Conservation (phyloP, 2,329 filamentous ascomycete species). For the Alternaria sp. region DNA sequence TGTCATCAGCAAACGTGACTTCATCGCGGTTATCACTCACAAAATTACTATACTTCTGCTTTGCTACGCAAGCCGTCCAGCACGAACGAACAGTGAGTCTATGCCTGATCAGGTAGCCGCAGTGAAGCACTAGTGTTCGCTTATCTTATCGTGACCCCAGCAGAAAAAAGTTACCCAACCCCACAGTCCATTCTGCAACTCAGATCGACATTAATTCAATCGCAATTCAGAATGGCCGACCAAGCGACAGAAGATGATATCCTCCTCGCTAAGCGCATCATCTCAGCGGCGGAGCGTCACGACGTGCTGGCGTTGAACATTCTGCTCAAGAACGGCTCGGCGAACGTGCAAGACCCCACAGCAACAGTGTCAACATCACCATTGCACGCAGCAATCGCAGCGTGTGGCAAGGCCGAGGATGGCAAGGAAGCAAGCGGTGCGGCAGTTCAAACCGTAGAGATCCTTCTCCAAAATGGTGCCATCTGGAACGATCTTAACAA, state of each 20-base stretch:
- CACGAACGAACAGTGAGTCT: neutral
- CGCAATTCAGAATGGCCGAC: constrained; percentile 39
- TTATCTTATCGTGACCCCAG: constrained; percentile 24
- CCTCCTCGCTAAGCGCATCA: constrained; percentile 50
- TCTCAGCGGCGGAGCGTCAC: constrained; percentile 48
- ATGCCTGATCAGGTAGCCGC: constrained; percentile 18
- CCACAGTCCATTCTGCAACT: constrained; percentile 18
- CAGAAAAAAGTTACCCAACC: constrained; percentile 20
- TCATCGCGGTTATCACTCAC: no score
- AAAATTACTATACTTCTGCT: neutral
- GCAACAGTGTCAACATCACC: constrained; percentile 47
- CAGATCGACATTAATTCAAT: constrained; percentile 4
- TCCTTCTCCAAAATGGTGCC: constrained; percentile 49
- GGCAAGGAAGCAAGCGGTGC: constrained; percentile 41
- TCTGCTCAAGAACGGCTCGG: constrained; percentile 49
- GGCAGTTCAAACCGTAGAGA: constrained; percentile 42
- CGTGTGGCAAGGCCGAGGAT: constrained; percentile 44
- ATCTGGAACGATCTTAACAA: constrained; percentile 53
- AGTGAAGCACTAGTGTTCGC: constrained; percentile 23
- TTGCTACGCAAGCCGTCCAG: neutral
- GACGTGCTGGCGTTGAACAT: constrained; percentile 46
- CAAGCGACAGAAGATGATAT: constrained; percentile 50
- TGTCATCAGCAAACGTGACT: neutral
- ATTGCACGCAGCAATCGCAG: constrained; percentile 47
- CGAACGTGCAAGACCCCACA: constrained; percentile 50